Conservation (phyloP, 108 stramenopile species). For the Aurantiochytrium sp. region DNA sequence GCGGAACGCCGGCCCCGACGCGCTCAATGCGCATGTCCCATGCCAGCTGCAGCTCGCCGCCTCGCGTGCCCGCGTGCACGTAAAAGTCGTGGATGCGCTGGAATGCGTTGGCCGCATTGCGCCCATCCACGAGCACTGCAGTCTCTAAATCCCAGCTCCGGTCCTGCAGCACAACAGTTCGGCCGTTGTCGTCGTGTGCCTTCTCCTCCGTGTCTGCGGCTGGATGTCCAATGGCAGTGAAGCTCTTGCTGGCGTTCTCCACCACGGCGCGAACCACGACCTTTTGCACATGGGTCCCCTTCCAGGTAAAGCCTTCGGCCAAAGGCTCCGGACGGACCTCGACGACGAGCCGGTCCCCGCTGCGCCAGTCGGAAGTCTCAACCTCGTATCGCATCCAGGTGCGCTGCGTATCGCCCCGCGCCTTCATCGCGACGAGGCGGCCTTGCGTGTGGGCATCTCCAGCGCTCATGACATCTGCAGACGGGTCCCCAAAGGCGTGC, state of each 20-base stretch:
- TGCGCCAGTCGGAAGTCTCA: background rate
- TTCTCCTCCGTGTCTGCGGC: too few relatives aligned
- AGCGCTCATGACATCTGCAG: background rate
- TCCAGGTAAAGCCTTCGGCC: background rate
- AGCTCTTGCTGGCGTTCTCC: background rate
- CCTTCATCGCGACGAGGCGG: background rate
- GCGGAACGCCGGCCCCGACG: background rate
- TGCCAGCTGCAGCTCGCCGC: constrained; percentile 1
- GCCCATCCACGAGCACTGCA: background rate
- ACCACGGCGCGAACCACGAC: background rate
- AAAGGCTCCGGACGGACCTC: background rate
- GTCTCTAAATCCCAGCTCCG: background rate
- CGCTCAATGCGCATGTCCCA: background rate
- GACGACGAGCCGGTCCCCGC: background rate
- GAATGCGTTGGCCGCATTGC: background rate
- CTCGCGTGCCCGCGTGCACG: background rate
- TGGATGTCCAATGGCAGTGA: too few relatives aligned
- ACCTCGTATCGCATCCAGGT: background rate
- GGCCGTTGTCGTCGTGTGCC: too few relatives aligned
- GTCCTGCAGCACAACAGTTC: background rate
- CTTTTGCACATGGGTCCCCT: background rate
- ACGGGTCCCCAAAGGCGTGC: background rate
- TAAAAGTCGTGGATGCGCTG: background rate
- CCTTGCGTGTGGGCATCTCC: background rate
- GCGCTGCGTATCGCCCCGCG: background rate